phyloP scores from a whole-genome alignment of 768 basidiomycete species.

The Phlebiopsis gigantea region DNA sequence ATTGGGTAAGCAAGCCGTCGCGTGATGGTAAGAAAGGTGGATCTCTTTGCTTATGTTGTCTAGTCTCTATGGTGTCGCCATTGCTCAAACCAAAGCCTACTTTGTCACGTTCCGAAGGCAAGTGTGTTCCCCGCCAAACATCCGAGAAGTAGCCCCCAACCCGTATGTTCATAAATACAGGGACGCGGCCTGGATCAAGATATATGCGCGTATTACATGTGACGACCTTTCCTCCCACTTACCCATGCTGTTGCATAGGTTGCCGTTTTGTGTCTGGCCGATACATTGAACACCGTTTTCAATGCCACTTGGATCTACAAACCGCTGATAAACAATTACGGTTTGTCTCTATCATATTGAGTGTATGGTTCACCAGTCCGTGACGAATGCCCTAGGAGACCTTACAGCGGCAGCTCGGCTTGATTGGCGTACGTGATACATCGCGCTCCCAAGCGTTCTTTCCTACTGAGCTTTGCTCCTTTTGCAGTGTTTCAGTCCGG shows the following conservation, averaged over 20 bases:
- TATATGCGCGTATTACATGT: not conserved
- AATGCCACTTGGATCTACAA: constrained; percentile 16
- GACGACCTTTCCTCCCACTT: not conserved
- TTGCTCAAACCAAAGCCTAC: not conserved
- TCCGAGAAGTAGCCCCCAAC: not conserved
- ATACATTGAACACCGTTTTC: constrained; percentile 15
- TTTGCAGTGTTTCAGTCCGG: not conserved
- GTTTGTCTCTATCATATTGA: not conserved
- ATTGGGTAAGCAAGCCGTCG: not conserved
- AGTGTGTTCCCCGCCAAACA: not conserved
- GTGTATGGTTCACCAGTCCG: not conserved
- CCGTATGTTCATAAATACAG: not conserved
- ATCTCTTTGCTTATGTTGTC: no score
- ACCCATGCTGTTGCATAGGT: constrained; percentile 7
- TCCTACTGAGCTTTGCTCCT: not conserved
- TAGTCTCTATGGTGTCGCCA: not conserved
- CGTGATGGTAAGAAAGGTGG: no score
- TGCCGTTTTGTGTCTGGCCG: constrained; percentile 8
- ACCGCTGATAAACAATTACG: constrained; percentile 12
- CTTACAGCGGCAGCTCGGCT: not conserved
- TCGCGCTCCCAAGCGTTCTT: not conserved
- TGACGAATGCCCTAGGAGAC: not conserved
- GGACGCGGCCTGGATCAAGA: not conserved
- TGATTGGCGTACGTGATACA: not conserved
- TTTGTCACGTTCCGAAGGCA: not conserved